Percentiles rank a stretch among this genome's conserved stretches.
Evolutionary conservation across 306 rosid species (phyloP).

Genomic region (Argentina anserina): DNA sequence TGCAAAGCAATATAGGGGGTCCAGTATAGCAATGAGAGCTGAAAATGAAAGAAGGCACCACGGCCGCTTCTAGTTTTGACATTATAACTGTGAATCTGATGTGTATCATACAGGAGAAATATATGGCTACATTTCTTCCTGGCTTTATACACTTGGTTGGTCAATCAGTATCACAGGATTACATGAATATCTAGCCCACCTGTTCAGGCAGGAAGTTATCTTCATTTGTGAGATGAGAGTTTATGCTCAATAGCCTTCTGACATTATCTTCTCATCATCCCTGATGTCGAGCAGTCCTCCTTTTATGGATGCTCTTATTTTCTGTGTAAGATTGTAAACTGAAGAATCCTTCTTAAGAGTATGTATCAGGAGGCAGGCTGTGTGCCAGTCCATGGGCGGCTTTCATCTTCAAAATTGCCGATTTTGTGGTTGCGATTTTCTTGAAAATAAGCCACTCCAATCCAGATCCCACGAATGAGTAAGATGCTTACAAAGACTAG

Average conservation of each 20-base stretch:
- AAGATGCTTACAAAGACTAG: conserved; percentile 72
- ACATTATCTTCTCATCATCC: neutral
- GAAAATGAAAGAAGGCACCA: neutral
- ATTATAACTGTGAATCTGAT: neutral
- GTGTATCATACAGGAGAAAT: conserved; percentile 1
- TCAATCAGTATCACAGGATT: neutral
- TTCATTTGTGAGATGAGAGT: neutral
- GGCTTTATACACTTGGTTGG: neutral
- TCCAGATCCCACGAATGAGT: conserved; percentile 73
- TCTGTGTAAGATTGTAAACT: neutral
- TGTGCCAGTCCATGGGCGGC: conserved; percentile 45
- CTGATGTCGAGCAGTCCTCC: neutral
- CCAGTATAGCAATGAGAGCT: neutral
- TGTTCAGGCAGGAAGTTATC: neutral
- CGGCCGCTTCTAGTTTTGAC: neutral
- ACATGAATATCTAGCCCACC: conserved; percentile 4
- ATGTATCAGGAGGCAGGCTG: conserved; percentile 50
- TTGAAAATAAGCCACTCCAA: conserved; percentile 55
- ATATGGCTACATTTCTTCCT: neutral
- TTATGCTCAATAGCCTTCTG: neutral
- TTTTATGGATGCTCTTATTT: neutral
- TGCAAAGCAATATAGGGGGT: conserved; percentile 4
- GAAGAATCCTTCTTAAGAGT: neutral
- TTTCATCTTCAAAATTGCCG: conserved; percentile 39
- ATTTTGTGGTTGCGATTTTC: conserved; percentile 37